Percentiles rank a stretch among this genome's conserved stretches.
These are phyloP conservation scores for Fragosphaeria purpurea DNA, from an alignment of 2,329 filamentous ascomycete species.

Conservation along the genomic window DNA sequence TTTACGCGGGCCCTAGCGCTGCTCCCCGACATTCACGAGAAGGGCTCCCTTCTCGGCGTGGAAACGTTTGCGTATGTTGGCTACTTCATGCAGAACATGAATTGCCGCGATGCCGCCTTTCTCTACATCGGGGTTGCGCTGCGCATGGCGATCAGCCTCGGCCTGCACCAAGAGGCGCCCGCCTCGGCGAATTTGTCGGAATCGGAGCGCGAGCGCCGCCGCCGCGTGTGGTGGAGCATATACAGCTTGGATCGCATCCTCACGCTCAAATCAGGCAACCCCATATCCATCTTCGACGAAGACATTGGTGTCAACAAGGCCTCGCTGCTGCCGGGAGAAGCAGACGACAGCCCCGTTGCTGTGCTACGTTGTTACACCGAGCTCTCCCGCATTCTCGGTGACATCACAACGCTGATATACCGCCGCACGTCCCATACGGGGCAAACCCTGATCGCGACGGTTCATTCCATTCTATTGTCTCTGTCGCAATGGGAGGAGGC, in stretches of 20 bases:
- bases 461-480: constrained; percentile 39
- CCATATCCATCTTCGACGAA: constrained; percentile 43
- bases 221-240: constrained; percentile 46
- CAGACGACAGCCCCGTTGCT: constrained; percentile 33
- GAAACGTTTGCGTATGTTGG: constrained; percentile 44
- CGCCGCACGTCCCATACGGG: constrained; percentile 26
- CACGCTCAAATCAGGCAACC: constrained; percentile 44
- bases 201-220: constrained; percentile 35
- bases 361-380: constrained; percentile 42
- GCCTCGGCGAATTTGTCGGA: constrained; percentile 26
- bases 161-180: constrained; percentile 43
- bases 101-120: constrained; percentile 43
- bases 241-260: constrained; percentile 45
- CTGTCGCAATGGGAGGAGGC: constrained; percentile 40
- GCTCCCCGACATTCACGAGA: constrained; percentile 44
- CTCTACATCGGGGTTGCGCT: constrained; percentile 44
- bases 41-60: constrained; percentile 43
- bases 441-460: constrained; percentile 35
- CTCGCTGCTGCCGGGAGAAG: constrained; percentile 25
- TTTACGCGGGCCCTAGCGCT: constrained; percentile 41
- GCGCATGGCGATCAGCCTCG: constrained; percentile 47
- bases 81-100: constrained; percentile 49
- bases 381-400: constrained; percentile 40
- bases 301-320: constrained; percentile 37
- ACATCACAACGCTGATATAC: constrained; percentile 37